phyloP scores from a whole-genome alignment of 805 yeast genomes.

The Candida ascalaphidarum region DNA sequence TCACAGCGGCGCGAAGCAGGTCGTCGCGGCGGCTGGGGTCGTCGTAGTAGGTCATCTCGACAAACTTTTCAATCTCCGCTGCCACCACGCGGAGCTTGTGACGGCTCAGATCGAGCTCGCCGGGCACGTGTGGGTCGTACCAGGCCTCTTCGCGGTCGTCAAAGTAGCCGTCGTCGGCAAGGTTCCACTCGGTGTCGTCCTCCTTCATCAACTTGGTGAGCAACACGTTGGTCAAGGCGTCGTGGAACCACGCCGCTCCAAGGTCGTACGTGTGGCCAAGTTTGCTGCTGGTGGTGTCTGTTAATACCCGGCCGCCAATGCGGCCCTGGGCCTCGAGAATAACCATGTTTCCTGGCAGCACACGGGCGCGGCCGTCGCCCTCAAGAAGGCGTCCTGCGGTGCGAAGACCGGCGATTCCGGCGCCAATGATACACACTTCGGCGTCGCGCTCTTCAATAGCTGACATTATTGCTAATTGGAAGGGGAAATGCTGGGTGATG shows the following conservation, averaged over 20 bases:
- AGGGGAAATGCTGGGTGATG: too few species aligned
- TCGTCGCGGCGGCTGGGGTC: slow-evolving; percentile 41
- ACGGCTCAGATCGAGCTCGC: slow-evolving; percentile 20
- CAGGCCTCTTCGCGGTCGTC: slow-evolving; percentile 35
- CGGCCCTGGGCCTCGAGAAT: slow-evolving; percentile 16
- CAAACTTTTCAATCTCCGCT: slow-evolving; percentile 50
- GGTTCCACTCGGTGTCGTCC: slow-evolving; percentile 8
- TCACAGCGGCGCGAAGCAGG: slow-evolving; percentile 41
- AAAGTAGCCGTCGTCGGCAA: slow-evolving; percentile 28
- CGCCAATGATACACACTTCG: slow-evolving; percentile 13
- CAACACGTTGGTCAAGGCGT: slow-evolving; percentile 57
- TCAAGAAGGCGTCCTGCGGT: slow-evolving; percentile 17
- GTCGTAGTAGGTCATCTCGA: slow-evolving; percentile 49
- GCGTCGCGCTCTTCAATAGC: too few species aligned
- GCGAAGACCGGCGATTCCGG: slow-evolving; percentile 16
- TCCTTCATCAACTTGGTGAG: slow-evolving; percentile 60
- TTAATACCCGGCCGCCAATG: slow-evolving; percentile 15
- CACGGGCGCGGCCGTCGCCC: slow-evolving; percentile 6
- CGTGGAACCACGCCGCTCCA: slow-evolving; percentile 95
- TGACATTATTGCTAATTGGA: too few species aligned
- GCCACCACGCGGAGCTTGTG: slow-evolving; percentile 26
- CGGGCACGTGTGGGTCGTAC: slow-evolving; percentile 19
- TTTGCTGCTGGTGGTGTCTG: slow-evolving; percentile 8
- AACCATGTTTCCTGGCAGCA: slow-evolving; percentile 6
- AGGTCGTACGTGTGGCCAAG: slow-evolving; percentile 42